These are phyloP conservation scores for Sphaerulina populicola DNA, from an alignment of 2,329 filamentous ascomycete genomes.

Conservation along the genomic window DNA sequence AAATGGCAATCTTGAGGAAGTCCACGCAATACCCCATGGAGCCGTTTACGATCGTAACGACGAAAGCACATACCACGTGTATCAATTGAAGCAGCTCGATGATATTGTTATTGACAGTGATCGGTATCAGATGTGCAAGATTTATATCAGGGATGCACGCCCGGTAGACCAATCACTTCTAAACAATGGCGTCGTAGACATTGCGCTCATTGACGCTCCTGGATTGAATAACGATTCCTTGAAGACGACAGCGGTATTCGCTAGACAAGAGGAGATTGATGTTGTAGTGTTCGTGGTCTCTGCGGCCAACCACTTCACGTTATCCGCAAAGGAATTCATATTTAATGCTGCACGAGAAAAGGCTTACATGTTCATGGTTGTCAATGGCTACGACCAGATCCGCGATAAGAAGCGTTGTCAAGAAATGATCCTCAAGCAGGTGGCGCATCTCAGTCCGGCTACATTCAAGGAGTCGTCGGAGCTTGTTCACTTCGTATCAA, in stretches of 20 bases:
- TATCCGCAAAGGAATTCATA: slow-evolving; percentile 96
- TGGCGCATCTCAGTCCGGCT: slow-evolving; percentile 75
- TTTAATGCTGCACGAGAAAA: slow-evolving; percentile 92
- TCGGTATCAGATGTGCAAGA: slow-evolving; percentile 87
- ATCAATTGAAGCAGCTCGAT: slow-evolving; percentile 67
- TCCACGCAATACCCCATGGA: slow-evolving; percentile 85
- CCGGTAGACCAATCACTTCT: slow-evolving; percentile 86
- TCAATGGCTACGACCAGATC: slow-evolving; percentile 94
- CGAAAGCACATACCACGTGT: slow-evolving; percentile 90
- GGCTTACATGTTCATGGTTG: slow-evolving; percentile 97
- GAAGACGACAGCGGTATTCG: slow-evolving; percentile 95
- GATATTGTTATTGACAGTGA: slow-evolving; percentile 83
- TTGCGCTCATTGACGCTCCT: slow-evolving; percentile 92
- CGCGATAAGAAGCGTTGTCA: slow-evolving; percentile 83
- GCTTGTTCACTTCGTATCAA: slow-evolving; percentile 95
- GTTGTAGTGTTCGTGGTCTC: slow-evolving; percentile 98
- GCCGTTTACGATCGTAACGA: slow-evolving; percentile 75
- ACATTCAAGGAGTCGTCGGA: slow-evolving; percentile 90
- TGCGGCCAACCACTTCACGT: slow-evolving; percentile 93
- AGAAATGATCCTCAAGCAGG: slow-evolving; percentile 86
- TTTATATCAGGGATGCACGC: slow-evolving; percentile 86
- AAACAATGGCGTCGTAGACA: slow-evolving; percentile 96
- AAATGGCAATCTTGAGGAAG: slow-evolving; percentile 85
- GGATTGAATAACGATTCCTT: slow-evolving; percentile 93
- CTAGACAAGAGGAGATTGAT: slow-evolving; percentile 94